phyloP scores from a whole-genome alignment of 257 asterid genomes.

The Salvia hispanica region DNA sequence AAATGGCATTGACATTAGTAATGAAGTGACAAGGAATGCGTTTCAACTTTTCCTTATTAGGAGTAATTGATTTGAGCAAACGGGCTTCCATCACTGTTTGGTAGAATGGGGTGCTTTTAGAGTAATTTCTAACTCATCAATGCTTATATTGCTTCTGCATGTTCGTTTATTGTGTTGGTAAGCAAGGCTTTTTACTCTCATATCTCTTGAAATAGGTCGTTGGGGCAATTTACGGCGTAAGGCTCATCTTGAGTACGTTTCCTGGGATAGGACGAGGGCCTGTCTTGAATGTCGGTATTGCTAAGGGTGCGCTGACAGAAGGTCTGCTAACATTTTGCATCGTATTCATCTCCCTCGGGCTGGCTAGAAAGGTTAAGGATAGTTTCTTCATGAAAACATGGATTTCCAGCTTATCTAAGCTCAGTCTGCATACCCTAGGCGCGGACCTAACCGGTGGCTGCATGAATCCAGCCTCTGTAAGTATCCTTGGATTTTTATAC shows the following conservation, averaged over 20 bases:
- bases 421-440: slow-evolving; percentile 78
- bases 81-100: too few relatives aligned
- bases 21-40: not conserved
- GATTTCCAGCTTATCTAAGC: slow-evolving; percentile 75
- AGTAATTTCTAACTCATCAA: not conserved
- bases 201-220: slow-evolving; percentile 46
- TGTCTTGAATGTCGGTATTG: slow-evolving; percentile 56
- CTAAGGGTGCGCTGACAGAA: slow-evolving; percentile 73
- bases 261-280: slow-evolving; percentile 76
- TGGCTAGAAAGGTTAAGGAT: slow-evolving; percentile 46
- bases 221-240: slow-evolving; percentile 70
- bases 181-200: not conserved
- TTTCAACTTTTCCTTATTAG: too few relatives aligned
- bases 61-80: too few relatives aligned
- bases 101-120: not conserved
- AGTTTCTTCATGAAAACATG: slow-evolving; percentile 72
- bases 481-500: slow-evolving; percentile 14
- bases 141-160: not conserved
- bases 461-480: slow-evolving; percentile 92
- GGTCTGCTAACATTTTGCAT: slow-evolving; percentile 63
- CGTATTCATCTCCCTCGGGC: slow-evolving; percentile 55
- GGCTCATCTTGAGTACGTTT: slow-evolving; percentile 48
- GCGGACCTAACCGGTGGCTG: slow-evolving; percentile 84
- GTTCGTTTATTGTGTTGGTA: not conserved
- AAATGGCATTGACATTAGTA: not conserved